phyloP scores from a whole-genome alignment of 257 asterid species.

The Solanum bulbocastanum region DNA sequence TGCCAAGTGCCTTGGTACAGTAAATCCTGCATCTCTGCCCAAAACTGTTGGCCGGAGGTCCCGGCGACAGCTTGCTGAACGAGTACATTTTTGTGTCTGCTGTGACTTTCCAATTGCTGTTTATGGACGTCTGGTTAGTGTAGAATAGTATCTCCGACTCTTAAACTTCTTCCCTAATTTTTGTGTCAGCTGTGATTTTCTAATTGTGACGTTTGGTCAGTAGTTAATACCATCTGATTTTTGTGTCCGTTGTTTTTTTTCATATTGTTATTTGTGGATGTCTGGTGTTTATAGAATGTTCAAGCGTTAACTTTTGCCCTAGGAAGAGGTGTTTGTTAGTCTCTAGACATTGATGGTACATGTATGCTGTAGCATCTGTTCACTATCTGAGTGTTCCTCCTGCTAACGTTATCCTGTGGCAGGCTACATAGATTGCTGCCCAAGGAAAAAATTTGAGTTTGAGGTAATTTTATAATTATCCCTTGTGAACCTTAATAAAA shows the following conservation, averaged over 20 bases:
- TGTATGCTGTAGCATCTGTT: background rate
- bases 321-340: background rate
- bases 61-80: conserved; percentile 87
- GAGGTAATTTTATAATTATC: background rate
- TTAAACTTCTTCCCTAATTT: background rate
- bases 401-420: background rate
- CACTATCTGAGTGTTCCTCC: background rate
- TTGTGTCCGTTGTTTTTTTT: background rate
- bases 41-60: conserved; percentile 86
- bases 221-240: background rate
- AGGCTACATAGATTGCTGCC: background rate
- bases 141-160: background rate
- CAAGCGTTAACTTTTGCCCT: background rate
- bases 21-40: conserved; percentile 37
- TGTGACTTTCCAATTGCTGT: conserved; percentile 91
- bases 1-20: conserved; percentile 77
- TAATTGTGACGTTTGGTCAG: conserved; percentile 26
- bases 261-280: background rate
- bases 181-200: conserved; percentile 28
- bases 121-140: conserved; percentile 85
- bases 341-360: background rate
- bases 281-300: background rate
- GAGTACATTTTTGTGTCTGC: conserved; percentile 84
- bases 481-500: background rate
- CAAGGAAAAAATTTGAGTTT: background rate